phyloP scores from a whole-genome alignment of 805 yeast genomes.

The Isabelozyma heimii region DNA sequence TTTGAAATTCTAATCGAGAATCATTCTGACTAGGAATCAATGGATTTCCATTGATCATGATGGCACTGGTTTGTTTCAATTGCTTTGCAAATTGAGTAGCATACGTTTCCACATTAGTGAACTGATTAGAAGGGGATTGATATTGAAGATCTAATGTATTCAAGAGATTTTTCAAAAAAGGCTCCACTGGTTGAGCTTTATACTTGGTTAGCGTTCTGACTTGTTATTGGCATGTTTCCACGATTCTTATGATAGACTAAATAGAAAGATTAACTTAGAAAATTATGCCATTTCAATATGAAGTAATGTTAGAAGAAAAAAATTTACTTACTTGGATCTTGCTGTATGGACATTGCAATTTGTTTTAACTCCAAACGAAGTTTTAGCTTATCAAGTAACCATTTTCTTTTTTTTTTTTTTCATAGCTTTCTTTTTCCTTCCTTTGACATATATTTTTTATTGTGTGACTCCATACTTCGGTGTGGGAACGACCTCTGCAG shows the following conservation, averaged over 20 bases:
- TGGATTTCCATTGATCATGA: slow-evolving; percentile 60
- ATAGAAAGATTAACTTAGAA: background rate
- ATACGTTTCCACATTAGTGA: slow-evolving; percentile 35
- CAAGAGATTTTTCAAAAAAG: slow-evolving; percentile 34
- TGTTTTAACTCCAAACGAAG: background rate
- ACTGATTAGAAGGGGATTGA: slow-evolving; percentile 16
- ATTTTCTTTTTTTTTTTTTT: no score
- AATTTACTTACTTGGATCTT: slow-evolving; percentile 21
- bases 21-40: slow-evolving; percentile 23
- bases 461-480: background rate
- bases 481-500: background rate
- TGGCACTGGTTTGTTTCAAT: slow-evolving; percentile 49
- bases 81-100: slow-evolving; percentile 50
- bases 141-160: slow-evolving; percentile 35
- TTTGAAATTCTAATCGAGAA: slow-evolving; percentile 50
- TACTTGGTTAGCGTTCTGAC: background rate
- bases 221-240: background rate
- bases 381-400: background rate
- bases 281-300: background rate
- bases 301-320: background rate
- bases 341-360: slow-evolving; percentile 4
- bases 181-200: slow-evolving; percentile 37
- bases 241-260: background rate
- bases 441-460: no score
- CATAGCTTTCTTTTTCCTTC: background rate